These are phyloP conservation scores for Diospyros lotus DNA, from an alignment of 148 eudicot genomes.

Conservation along the genomic window DNA sequence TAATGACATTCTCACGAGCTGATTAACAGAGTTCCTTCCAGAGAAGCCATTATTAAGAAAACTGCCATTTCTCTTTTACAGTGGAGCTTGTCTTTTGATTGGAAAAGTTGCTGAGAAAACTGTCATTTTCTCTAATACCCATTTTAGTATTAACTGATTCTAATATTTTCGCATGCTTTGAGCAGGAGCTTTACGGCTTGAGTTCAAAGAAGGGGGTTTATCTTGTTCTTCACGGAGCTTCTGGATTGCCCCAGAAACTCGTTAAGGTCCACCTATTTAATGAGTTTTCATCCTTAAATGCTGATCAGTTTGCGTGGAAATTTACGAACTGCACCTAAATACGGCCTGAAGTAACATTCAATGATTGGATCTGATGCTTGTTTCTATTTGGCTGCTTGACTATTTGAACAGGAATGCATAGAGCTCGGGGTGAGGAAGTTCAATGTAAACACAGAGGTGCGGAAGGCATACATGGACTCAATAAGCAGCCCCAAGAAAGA, in stretches of 20 bases:
- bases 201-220: conserved; percentile 62
- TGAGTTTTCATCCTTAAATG: too few relatives aligned
- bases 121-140: neutral
- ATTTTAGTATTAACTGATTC: conserved; percentile 8
- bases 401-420: conserved; percentile 64
- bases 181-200: conserved; percentile 63
- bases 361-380: neutral
- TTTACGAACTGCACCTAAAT: neutral
- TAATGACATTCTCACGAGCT: neutral
- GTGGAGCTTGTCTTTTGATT: neutral
- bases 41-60: neutral
- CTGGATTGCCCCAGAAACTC: conserved; percentile 75
- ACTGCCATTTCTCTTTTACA: neutral
- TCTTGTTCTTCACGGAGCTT: conserved; percentile 97
- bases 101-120: too few relatives aligned
- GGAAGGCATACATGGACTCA: conserved; percentile 91
- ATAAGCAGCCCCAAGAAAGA: conserved; percentile 56
- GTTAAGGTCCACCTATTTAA: conserved; percentile 48
- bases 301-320: neutral
- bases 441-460: conserved; percentile 93
- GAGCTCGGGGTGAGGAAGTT: conserved; percentile 88
- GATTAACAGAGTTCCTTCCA: conserved; percentile 2
- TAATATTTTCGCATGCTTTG: conserved; percentile 1
- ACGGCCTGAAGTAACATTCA: neutral
- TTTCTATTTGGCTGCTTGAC: neutral